A percentile compares a stretch with the other conserved stretches of the same genome.
These are phyloP conservation scores for Fusarium sp. DNA, from an alignment of 2,329 filamentous ascomycete genomes.

Conservation along the genomic window DNA sequence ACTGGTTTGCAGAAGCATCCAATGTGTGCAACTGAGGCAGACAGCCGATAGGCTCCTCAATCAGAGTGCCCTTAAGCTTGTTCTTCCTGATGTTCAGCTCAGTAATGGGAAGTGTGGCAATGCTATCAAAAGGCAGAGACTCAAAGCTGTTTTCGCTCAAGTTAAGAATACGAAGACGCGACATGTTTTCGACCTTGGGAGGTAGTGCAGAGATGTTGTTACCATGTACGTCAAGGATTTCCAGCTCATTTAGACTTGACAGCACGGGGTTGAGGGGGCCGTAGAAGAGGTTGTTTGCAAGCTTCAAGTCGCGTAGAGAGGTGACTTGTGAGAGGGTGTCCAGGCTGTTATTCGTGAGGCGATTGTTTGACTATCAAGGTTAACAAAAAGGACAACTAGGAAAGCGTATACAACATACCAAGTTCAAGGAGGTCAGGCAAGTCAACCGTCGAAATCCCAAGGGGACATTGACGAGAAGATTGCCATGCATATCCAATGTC, in stretches of 20 bases:
- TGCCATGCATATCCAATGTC: constrained; percentile 85
- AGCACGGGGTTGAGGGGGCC: constrained; percentile 74
- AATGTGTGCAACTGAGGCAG: constrained; percentile 76
- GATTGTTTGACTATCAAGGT: constrained; percentile 75
- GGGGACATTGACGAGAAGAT: constrained; percentile 76
- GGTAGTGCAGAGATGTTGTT: constrained; percentile 82
- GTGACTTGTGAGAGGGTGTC: constrained; percentile 78
- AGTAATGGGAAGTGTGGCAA: constrained; percentile 74
- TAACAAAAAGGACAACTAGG: constrained; percentile 17
- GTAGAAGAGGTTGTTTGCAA: constrained; percentile 79
- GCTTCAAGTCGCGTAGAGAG: constrained; percentile 79
- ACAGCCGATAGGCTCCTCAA: constrained; percentile 67
- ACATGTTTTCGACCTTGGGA: constrained; percentile 70
- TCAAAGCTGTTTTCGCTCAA: constrained; percentile 81
- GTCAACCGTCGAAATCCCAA: constrained; percentile 77
- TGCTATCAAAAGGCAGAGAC: constrained; percentile 72
- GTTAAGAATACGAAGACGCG: constrained; percentile 78
- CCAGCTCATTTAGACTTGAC: constrained; percentile 71
- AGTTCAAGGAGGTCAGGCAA: constrained; percentile 80
- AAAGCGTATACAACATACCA: constrained; percentile 62
- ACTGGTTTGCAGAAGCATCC: constrained; percentile 79
- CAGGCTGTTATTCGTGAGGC: constrained; percentile 75
- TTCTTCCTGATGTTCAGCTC: constrained; percentile 84
- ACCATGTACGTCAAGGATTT: constrained; percentile 81
- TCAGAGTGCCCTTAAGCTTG: constrained; percentile 75